Evolutionary conservation across 1,139 yeast genomes (phyloP).

Genomic region (Suhomyces yuchorum): DNA sequence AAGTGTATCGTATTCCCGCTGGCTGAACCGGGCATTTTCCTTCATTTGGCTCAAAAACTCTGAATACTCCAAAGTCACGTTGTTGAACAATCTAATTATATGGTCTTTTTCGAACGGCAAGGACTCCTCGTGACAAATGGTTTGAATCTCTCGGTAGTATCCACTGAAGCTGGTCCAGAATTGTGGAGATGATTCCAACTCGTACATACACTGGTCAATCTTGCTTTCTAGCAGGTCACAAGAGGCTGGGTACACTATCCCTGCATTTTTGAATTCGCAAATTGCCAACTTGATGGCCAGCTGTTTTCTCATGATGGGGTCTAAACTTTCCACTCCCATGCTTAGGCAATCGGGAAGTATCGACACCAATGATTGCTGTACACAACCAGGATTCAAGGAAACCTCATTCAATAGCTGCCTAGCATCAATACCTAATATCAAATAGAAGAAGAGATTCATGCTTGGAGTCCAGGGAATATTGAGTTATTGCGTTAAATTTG

Average conservation of each 20-base stretch:
- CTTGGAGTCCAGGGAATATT: too few species aligned
- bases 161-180: slow-evolving; percentile 68
- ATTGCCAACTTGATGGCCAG: slow-evolving; percentile 53
- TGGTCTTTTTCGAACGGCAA: slow-evolving; percentile 56
- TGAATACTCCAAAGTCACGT: slow-evolving; percentile 42
- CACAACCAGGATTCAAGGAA: slow-evolving; percentile 21
- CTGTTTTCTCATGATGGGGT: slow-evolving; percentile 30
- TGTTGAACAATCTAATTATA: slow-evolving; percentile 45
- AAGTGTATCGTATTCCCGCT: slow-evolving; percentile 12
- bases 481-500: too few species aligned
- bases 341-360: slow-evolving; percentile 32
- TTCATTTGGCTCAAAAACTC: slow-evolving; percentile 23
- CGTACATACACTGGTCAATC: slow-evolving; percentile 38
- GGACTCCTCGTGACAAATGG: slow-evolving; percentile 52
- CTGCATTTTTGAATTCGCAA: slow-evolving; percentile 56
- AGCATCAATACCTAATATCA: too few species aligned
- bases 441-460: too few species aligned
- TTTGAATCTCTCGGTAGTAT: slow-evolving; percentile 50
- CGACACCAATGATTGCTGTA: slow-evolving; percentile 28
- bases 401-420: neutral
- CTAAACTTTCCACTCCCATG: slow-evolving; percentile 36
- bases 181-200: slow-evolving; percentile 48
- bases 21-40: slow-evolving; percentile 17
- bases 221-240: slow-evolving; percentile 26
- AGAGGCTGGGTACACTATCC: slow-evolving; percentile 34